A percentile compares a stretch with the other conserved stretches of the same genome.
Evolutionary conservation across 805 yeast genomes (phyloP).

Genomic region (Metschnikowia kofuensis): DNA sequence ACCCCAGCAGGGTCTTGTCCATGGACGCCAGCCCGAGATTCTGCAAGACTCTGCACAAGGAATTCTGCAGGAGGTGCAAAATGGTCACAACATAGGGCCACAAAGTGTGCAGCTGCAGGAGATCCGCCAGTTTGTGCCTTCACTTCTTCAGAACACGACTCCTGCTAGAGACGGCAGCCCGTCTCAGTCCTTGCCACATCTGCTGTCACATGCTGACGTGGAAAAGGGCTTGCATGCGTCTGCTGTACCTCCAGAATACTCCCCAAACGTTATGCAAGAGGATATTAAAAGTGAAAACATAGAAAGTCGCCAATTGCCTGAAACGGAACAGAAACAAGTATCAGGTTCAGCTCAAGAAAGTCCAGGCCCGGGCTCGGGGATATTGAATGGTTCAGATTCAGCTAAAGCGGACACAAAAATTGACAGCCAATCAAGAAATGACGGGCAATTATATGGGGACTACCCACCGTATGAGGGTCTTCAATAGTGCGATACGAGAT

Average conservation of each 20-base stretch:
- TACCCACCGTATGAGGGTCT: conserved; percentile 14
- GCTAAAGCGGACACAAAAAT: no score
- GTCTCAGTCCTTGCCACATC: background rate
- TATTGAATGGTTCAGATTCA: no score
- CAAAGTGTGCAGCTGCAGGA: background rate
- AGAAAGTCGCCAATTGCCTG: no score
- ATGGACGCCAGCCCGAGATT: background rate
- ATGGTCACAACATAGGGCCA: background rate
- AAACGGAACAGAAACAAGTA: no score
- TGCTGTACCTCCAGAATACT: no score
- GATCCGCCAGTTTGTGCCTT: background rate
- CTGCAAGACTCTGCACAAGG: background rate
- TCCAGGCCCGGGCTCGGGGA: no score
- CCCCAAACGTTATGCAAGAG: no score
- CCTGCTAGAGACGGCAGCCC: background rate
- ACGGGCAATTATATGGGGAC: conserved; percentile 9
- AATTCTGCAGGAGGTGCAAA: background rate
- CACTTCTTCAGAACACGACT: background rate
- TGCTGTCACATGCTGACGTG: background rate
- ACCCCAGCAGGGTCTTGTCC: background rate
- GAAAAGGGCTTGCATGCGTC: no score
- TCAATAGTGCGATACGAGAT: background rate
- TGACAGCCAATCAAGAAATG: background rate
- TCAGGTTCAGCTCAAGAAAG: no score
- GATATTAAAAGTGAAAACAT: no score